These are phyloP conservation scores for Taiozyma onychis DNA, from an alignment of 1,139 yeast genomes.

Conservation along the genomic window DNA sequence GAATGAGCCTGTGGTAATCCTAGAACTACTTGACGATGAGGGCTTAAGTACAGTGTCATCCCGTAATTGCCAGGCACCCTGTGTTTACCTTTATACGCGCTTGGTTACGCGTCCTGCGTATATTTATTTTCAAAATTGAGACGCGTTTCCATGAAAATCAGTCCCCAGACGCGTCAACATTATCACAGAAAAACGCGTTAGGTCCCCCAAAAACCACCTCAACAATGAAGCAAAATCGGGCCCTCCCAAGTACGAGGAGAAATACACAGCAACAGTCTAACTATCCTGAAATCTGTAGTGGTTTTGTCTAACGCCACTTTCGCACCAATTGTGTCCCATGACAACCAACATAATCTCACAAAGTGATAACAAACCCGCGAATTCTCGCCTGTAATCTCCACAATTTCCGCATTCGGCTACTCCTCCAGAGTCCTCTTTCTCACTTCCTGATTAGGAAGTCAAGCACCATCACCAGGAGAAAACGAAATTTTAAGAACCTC, in stretches of 20 bases:
- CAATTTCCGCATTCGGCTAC: background rate
- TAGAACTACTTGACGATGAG: background rate
- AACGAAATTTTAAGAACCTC: background rate
- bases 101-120: background rate
- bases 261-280: background rate
- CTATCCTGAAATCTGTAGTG: too few species aligned
- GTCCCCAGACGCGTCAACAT: background rate
- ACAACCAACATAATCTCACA: too few species aligned
- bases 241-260: background rate
- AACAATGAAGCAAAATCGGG: background rate
- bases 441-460: conserved; percentile 10
- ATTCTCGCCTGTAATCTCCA: background rate
- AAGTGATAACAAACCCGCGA: background rate
- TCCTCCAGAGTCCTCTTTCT: background rate
- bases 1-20: too few species aligned
- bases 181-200: background rate
- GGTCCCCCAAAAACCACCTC: background rate
- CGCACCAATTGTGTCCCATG: background rate
- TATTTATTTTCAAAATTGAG: too few species aligned
- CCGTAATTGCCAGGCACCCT: too few species aligned
- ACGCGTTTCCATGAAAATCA: background rate
- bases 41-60: background rate
- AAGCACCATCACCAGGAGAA: background rate
- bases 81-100: background rate
- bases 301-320: background rate